These are phyloP conservation scores for Fusarium acutatum DNA, from an alignment of 2,329 filamentous ascomycete species.

Conservation along the genomic window DNA sequence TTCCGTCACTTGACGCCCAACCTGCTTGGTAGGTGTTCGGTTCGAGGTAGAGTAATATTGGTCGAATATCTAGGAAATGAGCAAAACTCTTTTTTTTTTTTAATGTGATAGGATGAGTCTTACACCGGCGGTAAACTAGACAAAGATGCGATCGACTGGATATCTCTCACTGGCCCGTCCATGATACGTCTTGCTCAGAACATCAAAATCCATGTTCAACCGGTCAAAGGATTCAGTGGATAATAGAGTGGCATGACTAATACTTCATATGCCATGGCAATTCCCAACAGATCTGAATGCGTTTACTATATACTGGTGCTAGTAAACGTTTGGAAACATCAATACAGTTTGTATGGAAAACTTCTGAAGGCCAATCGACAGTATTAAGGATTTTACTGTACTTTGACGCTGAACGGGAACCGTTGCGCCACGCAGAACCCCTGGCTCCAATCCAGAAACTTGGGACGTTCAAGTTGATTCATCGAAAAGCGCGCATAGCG, in stretches of 20 bases:
- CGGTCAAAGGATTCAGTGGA: background rate
- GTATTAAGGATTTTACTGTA: background rate
- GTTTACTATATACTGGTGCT: background rate
- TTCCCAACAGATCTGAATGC: background rate
- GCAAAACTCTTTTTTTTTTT: background rate
- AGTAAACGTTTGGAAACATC: background rate
- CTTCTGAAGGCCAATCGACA: background rate
- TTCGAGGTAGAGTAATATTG: background rate
- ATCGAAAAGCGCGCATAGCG: background rate
- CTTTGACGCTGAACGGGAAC: background rate
- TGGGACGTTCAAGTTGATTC: background rate
- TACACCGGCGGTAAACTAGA: background rate
- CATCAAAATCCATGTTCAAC: background rate
- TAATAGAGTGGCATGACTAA: constrained; percentile 1
- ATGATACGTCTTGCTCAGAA: background rate
- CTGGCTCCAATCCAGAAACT: background rate
- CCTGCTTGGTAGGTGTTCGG: background rate
- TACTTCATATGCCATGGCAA: background rate
- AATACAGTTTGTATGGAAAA: background rate
- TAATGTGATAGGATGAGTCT: background rate
- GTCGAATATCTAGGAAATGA: background rate
- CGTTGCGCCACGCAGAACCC: background rate
- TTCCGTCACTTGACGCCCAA: background rate
- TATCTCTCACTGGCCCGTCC: background rate
- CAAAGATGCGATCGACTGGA: background rate